These are phyloP conservation scores for Fusarium pilosicola DNA, from an alignment of 2,329 filamentous ascomycete species.

Conservation along the genomic window DNA sequence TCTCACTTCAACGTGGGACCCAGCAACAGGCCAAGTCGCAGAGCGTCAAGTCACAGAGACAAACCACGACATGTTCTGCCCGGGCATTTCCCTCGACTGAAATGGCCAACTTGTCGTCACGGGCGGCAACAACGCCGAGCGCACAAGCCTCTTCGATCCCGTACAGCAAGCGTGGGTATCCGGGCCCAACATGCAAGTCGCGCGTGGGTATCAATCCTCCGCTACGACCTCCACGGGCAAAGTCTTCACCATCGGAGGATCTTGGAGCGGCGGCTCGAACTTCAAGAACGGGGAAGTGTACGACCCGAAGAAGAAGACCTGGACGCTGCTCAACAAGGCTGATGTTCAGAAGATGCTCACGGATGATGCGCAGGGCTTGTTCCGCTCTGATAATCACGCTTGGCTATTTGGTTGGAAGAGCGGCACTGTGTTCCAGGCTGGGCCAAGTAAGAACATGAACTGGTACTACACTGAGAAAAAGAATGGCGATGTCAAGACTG, in stretches of 20 bases:
- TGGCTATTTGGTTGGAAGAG: slow-evolving; percentile 55
- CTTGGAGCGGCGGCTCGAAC: slow-evolving; percentile 15
- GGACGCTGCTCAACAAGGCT: slow-evolving; percentile 44
- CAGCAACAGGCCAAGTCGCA: slow-evolving; percentile 10
- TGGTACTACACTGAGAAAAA: slow-evolving; percentile 59
- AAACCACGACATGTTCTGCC: slow-evolving; percentile 67
- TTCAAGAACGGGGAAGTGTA: slow-evolving; percentile 30
- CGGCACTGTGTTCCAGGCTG: slow-evolving; percentile 62
- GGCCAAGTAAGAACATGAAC: slow-evolving; percentile 62
- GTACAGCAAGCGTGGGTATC: slow-evolving; percentile 14
- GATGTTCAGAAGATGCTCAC: slow-evolving; percentile 61
- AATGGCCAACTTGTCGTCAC: slow-evolving; percentile 62
- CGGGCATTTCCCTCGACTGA: slow-evolving; percentile 61
- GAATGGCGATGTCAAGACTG: slow-evolving; percentile 31
- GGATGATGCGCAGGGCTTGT: slow-evolving; percentile 59
- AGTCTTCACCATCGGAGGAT: slow-evolving; percentile 30
- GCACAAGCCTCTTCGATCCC: slow-evolving; percentile 59
- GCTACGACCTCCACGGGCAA: slow-evolving; percentile 24
- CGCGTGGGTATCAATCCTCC: slow-evolving; percentile 26
- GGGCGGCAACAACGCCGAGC: slow-evolving; percentile 61
- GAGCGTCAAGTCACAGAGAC: slow-evolving; percentile 50
- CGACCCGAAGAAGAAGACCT: slow-evolving; percentile 14
- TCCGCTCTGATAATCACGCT: slow-evolving; percentile 48
- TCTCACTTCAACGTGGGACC: slow-evolving; percentile 24
- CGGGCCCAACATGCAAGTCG: slow-evolving; percentile 10